phyloP scores from a whole-genome alignment of 169 alveolate species.

The Plasmodium billcollinsi region DNA sequence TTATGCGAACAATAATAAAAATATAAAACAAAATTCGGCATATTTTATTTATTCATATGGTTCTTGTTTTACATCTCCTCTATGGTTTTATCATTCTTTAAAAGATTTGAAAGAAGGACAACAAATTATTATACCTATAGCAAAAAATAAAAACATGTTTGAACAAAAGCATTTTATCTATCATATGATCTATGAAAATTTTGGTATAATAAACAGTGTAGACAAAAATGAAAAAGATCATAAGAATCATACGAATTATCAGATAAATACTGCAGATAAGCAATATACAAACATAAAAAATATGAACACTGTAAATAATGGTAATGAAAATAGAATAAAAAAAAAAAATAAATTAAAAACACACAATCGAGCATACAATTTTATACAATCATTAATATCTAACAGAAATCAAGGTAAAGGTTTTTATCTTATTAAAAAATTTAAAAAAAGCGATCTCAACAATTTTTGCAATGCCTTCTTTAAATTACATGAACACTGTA shows the following conservation, averaged over 20 bases:
- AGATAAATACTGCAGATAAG: not conserved
- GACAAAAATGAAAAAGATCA: not conserved
- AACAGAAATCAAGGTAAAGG: constrained; percentile 72
- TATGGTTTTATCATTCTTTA: constrained; percentile 69
- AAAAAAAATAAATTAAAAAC: not conserved
- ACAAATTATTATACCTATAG: constrained; percentile 66
- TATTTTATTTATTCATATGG: constrained; percentile 74
- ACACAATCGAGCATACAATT: not conserved
- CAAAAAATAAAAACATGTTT: constrained; percentile 48
- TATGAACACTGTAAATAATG: not conserved
- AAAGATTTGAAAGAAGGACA: constrained; percentile 69
- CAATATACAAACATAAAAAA: not conserved
- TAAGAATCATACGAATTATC: not conserved
- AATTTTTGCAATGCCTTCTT: constrained; percentile 46
- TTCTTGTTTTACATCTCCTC: constrained; percentile 60
- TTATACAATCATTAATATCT: constrained; percentile 30
- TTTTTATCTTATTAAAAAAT: constrained; percentile 39
- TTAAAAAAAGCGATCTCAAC: constrained; percentile 30
- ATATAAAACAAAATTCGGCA: constrained; percentile 30
- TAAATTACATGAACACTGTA: constrained; percentile 23
- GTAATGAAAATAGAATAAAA: not conserved
- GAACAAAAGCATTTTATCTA: constrained; percentile 34
- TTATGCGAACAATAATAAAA: constrained; percentile 22
- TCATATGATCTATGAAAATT: constrained; percentile 38
- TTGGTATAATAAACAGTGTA: not conserved